Evolutionary conservation across 2,329 filamentous ascomycete species (phyloP).

Genomic region (Paecilomyces sp.): DNA sequence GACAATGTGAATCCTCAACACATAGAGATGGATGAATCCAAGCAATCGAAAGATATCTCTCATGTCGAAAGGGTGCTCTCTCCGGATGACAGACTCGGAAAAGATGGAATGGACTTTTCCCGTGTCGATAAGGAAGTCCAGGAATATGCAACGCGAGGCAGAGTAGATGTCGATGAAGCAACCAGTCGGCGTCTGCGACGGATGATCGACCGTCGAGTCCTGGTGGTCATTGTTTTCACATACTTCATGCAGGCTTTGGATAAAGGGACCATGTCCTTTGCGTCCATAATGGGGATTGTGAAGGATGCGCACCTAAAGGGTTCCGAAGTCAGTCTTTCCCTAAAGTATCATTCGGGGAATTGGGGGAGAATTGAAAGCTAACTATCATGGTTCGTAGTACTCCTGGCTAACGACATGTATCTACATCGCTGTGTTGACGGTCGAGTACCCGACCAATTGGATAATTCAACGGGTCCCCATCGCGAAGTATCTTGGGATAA

Average conservation of each 20-base stretch:
- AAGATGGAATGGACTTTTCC: conserved; percentile 48
- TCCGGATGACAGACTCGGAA: conserved; percentile 36
- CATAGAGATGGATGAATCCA: background rate
- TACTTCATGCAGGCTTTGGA: conserved; percentile 59
- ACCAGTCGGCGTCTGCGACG: conserved; percentile 56
- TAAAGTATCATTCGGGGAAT: background rate
- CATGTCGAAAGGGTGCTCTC: conserved; percentile 47
- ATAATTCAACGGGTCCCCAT: conserved; percentile 58
- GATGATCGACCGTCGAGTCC: conserved; percentile 60
- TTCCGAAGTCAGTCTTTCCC: conserved; percentile 11
- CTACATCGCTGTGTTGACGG: conserved; percentile 62
- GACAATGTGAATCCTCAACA: background rate
- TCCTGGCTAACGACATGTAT: conserved; percentile 68
- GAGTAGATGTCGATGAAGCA: conserved; percentile 51
- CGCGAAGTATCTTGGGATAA: conserved; percentile 59
- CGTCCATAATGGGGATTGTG: conserved; percentile 34
- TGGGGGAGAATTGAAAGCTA: background rate
- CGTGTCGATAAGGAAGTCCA: conserved; percentile 64
- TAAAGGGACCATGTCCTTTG: conserved; percentile 35
- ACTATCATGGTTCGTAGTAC: conserved; percentile 42
- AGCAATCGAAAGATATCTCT: conserved; percentile 24
- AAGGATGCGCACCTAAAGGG: conserved; percentile 42
- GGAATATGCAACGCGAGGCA: conserved; percentile 55
- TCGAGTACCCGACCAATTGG: conserved; percentile 67
- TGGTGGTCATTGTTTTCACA: conserved; percentile 64